Conservation (phyloP, 2,329 filamentous ascomycete species). For the Mariannaea sp. region DNA sequence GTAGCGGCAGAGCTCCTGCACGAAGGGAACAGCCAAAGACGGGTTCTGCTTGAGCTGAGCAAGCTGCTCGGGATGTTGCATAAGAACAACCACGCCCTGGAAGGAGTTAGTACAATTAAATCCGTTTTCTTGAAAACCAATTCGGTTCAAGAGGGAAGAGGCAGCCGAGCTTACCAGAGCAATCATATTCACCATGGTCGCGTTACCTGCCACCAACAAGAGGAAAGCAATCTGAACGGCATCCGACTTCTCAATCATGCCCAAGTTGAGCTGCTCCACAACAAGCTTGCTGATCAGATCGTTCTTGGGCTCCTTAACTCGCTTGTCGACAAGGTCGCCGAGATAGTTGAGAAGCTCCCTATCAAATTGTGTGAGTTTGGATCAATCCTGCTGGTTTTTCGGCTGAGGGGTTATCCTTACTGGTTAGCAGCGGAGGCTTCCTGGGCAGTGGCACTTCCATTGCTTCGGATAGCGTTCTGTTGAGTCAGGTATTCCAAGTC, state of each 20-base stretch:
- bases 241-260: constrained; percentile 47
- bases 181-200: constrained; percentile 58
- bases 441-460: constrained; percentile 52
- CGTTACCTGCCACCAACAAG: constrained; percentile 56
- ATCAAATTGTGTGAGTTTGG: not conserved
- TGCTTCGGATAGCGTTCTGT: constrained; percentile 53
- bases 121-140: not conserved
- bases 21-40: constrained; percentile 45
- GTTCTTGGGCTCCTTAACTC: constrained; percentile 45
- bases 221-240: constrained; percentile 55
- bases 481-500: constrained; percentile 52
- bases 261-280: constrained; percentile 47
- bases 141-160: no score
- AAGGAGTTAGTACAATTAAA: not conserved
- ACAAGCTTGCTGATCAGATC: constrained; percentile 54
- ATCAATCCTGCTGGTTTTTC: not conserved
- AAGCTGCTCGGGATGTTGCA: constrained; percentile 50
- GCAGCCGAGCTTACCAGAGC: constrained; percentile 45
- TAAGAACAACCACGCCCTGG: constrained; percentile 51
- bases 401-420: constrained; percentile 29
- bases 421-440: constrained; percentile 52
- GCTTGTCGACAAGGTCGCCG: constrained; percentile 47
- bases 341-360: constrained; percentile 53
- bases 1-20: constrained; percentile 55
- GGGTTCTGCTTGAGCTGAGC: constrained; percentile 48